These are phyloP conservation scores for Capsaspora owczarzaki DNA, from an alignment of 78 protist genomes.

Conservation along the genomic window DNA sequence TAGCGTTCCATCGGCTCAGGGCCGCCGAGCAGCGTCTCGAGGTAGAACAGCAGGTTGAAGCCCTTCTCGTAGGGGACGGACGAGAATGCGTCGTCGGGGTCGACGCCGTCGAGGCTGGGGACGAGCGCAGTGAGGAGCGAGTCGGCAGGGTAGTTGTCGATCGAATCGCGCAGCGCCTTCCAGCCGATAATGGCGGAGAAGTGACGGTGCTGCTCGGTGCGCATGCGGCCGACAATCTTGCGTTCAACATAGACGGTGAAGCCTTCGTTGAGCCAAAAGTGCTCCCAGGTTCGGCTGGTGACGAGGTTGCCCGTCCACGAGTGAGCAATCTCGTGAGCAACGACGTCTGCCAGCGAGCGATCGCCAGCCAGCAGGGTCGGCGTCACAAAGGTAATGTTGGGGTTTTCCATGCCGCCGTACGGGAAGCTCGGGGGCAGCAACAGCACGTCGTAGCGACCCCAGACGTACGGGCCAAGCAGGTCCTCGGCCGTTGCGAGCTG, in stretches of 20 bases:
- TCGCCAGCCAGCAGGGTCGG: slow-evolving; percentile 76
- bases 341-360: slow-evolving; percentile 61
- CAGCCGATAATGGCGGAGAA: slow-evolving; percentile 47
- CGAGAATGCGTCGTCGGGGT: slow-evolving; percentile 75
- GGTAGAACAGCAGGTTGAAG: slow-evolving; percentile 52
- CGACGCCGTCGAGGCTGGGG: slow-evolving; percentile 44
- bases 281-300: slow-evolving; percentile 51
- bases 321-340: slow-evolving; percentile 75
- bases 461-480: slow-evolving; percentile 53
- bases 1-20: slow-evolving; percentile 28
- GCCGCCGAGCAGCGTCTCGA: slow-evolving; percentile 57
- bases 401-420: slow-evolving; percentile 83
- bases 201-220: slow-evolving; percentile 37
- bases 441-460: slow-evolving; percentile 71
- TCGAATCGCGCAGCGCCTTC: slow-evolving; percentile 30
- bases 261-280: slow-evolving; percentile 39
- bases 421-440: slow-evolving; percentile 74
- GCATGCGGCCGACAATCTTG: slow-evolving; percentile 42
- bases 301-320: slow-evolving; percentile 62
- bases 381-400: slow-evolving; percentile 58
- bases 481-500: slow-evolving; percentile 31
- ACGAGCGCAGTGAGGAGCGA: slow-evolving; percentile 49
- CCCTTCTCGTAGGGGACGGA: slow-evolving; percentile 82
- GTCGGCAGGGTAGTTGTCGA: slow-evolving; percentile 30
- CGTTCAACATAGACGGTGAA: slow-evolving; percentile 69